These are phyloP conservation scores for Pichia nanzhaoensis DNA, from an alignment of 805 yeast genomes.

Conservation along the genomic window DNA sequence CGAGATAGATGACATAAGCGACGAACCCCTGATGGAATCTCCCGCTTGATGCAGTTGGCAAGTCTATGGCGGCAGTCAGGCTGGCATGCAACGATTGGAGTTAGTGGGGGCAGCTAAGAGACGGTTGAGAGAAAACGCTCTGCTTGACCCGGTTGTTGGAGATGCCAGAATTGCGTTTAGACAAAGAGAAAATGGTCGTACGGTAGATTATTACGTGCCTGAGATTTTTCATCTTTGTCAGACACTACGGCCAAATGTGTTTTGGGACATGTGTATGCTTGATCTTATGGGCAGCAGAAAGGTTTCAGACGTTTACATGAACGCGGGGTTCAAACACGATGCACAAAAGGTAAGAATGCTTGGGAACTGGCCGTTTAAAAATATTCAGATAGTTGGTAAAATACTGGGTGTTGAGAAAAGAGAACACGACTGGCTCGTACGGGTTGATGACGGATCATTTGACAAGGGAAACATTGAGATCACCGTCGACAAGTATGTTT, in stretches of 20 bases:
- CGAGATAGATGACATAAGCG: neutral
- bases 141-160: neutral
- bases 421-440: neutral
- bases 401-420: neutral
- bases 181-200: no score
- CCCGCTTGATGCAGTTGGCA: no score
- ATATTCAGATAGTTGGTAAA: conserved; percentile 31
- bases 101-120: conserved; percentile 1
- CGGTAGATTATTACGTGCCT: conserved; percentile 3
- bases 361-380: conserved; percentile 38
- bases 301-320: conserved; percentile 24
- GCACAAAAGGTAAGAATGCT: conserved; percentile 22
- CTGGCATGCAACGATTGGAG: neutral
- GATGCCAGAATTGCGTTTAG: conserved; percentile 1
- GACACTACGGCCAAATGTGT: conserved; percentile 17
- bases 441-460: conserved; percentile 10
- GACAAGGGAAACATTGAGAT: neutral
- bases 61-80: neutral
- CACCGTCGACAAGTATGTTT: neutral
- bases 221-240: conserved; percentile 1
- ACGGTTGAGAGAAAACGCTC: neutral
- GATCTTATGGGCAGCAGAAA: conserved; percentile 24
- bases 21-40: no score
- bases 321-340: conserved; percentile 16
- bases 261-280: conserved; percentile 22